phyloP scores from a whole-genome alignment of 2,329 filamentous ascomycete genomes.

The Xylariales sp. region DNA sequence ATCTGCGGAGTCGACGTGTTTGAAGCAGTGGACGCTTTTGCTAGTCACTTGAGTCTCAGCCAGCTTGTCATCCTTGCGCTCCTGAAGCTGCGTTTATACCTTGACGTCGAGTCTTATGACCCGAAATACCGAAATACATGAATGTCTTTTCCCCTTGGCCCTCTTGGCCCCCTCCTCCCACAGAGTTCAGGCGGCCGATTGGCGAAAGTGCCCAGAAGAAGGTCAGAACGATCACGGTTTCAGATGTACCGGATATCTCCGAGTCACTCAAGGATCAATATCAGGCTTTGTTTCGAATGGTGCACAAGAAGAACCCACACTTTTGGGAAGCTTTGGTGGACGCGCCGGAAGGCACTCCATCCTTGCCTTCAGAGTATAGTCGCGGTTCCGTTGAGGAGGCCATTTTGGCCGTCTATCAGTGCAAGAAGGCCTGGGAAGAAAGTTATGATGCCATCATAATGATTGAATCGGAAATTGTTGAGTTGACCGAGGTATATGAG shows the following conservation, averaged over 20 bases:
- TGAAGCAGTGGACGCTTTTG: slow-evolving; percentile 33
- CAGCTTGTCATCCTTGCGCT: slow-evolving; percentile 36
- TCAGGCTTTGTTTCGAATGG: slow-evolving; percentile 33
- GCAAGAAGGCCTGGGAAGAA: slow-evolving; percentile 36
- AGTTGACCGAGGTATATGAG: slow-evolving; percentile 24
- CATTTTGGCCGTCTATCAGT: slow-evolving; percentile 27
- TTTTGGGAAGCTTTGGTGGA: slow-evolving; percentile 35
- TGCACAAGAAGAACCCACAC: slow-evolving; percentile 30
- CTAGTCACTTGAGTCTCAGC: slow-evolving; percentile 32
- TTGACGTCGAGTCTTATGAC: slow-evolving; percentile 33
- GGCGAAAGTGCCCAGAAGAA: slow-evolving; percentile 30
- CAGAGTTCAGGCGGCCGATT: slow-evolving; percentile 31
- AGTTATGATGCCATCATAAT: slow-evolving; percentile 28
- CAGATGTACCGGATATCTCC: slow-evolving; percentile 22
- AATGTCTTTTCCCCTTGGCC: background rate
- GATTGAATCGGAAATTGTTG: slow-evolving; percentile 28
- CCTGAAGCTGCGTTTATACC: slow-evolving; percentile 36
- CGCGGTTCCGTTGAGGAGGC: slow-evolving; percentile 32
- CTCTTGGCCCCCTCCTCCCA: slow-evolving; percentile 29
- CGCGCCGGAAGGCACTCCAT: slow-evolving; percentile 21
- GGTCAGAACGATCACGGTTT: slow-evolving; percentile 24
- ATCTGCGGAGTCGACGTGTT: slow-evolving; percentile 37
- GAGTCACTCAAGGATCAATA: slow-evolving; percentile 29
- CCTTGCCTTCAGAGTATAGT: slow-evolving; percentile 19
- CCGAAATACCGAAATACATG: slow-evolving; percentile 22